Percentiles rank a stretch among this genome's conserved stretches.
Evolutionary conservation across 441 rosid genomes (phyloP).

Genomic region (Populus hybrid): DNA sequence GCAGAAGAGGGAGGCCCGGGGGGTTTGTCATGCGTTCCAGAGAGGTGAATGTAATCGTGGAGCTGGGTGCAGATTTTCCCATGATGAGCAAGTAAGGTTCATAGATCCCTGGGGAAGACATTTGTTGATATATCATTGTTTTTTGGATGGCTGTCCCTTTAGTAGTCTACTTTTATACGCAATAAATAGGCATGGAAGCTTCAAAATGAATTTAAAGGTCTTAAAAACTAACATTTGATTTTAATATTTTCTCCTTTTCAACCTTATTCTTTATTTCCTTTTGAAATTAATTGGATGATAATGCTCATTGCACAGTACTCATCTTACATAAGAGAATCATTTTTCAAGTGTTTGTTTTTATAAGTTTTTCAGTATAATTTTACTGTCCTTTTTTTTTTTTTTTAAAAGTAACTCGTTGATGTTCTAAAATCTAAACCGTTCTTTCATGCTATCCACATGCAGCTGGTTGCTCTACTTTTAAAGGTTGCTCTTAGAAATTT

Average conservation of each 20-base stretch:
- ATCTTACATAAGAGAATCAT: too few species aligned
- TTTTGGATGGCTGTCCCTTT: not conserved
- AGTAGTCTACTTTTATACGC: not conserved
- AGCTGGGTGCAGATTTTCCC: slow-evolving; percentile 86
- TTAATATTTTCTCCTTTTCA: too few species aligned
- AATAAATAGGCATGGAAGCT: not conserved
- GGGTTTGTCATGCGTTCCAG: slow-evolving; percentile 91
- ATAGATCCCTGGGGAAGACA: not conserved
- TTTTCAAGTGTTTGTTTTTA: too few species aligned
- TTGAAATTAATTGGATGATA: too few species aligned
- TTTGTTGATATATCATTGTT: not conserved
- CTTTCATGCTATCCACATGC: not conserved
- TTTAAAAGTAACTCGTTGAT: too few species aligned
- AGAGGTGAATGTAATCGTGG: slow-evolving; percentile 89
- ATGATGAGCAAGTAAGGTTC: slow-evolving; percentile 69
- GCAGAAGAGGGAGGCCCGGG: slow-evolving; percentile 82
- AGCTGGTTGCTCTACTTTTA: not conserved
- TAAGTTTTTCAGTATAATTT: too few species aligned
- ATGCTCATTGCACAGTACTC: too few species aligned
- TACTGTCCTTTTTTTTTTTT: too few species aligned
- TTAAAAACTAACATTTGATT: not conserved
- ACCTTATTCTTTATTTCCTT: too few species aligned
- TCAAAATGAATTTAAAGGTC: not conserved
- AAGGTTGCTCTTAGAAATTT: not conserved
- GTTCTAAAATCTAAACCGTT: not conserved